Evolutionary conservation across 768 basidiomycete genomes (phyloP).

Genomic region (Rhodotorula babjevae): DNA sequence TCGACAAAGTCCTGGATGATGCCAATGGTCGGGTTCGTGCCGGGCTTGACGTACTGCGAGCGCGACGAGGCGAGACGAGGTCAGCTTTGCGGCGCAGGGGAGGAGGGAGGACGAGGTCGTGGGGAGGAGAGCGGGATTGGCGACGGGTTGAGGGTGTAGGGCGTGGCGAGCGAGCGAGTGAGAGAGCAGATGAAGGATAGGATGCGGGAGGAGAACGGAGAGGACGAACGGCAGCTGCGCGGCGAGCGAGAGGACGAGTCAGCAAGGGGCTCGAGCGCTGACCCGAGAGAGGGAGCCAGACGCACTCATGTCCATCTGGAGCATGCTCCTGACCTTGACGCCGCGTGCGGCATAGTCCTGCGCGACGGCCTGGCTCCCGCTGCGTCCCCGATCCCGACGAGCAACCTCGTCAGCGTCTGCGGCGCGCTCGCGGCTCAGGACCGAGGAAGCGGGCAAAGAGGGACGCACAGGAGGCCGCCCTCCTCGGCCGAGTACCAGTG

Average conservation of each 20-base stretch:
- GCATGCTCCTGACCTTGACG: slow-evolving; percentile 9
- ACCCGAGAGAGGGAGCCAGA: neutral
- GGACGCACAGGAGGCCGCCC: slow-evolving; percentile 47
- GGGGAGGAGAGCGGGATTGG: too few species aligned
- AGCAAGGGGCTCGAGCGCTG: neutral
- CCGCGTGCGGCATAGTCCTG: slow-evolving; percentile 24
- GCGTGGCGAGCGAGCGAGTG: too few species aligned
- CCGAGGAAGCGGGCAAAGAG: neutral
- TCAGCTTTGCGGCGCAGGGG: too few species aligned
- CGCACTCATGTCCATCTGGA: slow-evolving; percentile 48
- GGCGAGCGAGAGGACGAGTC: neutral
- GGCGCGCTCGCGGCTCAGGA: too few species aligned
- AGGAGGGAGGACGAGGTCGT: too few species aligned
- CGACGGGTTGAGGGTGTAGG: too few species aligned
- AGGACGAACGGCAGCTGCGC: neutral
- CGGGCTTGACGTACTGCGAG: slow-evolving; percentile 41
- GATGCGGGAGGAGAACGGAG: too few species aligned
- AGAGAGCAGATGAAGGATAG: too few species aligned
- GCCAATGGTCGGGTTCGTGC: slow-evolving; percentile 42
- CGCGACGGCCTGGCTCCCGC: slow-evolving; percentile 35
- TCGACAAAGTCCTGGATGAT: slow-evolving; percentile 44
- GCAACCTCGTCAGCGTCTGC: too few species aligned
- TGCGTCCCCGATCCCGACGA: neutral
- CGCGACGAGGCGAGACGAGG: neutral
- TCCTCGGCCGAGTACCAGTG: slow-evolving; percentile 52